A percentile compares a stretch with the other conserved stretches of the same genome.
Evolutionary conservation across 257 asterid genomes (phyloP).

Genomic region (Dorcoceras hygrometricum): DNA sequence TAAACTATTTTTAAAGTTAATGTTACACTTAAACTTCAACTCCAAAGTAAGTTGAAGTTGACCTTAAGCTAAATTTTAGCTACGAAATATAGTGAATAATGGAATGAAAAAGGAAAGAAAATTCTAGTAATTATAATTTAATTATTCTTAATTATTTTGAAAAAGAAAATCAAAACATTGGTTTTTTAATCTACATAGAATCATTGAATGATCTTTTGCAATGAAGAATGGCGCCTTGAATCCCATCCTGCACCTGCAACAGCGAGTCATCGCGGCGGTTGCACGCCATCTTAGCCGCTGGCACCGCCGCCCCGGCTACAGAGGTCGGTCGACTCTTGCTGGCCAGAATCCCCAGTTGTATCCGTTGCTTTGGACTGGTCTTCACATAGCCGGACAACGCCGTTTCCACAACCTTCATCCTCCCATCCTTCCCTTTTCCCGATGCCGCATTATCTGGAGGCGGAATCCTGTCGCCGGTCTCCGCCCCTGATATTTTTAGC

Average conservation of each 20-base stretch:
- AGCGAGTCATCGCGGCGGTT: slow-evolving; percentile 77
- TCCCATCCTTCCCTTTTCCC: slow-evolving; percentile 30
- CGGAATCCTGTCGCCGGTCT: too few relatives aligned
- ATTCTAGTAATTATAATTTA: too few relatives aligned
- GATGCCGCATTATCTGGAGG: slow-evolving; percentile 19
- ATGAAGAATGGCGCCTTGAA: slow-evolving; percentile 82
- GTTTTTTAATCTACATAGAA: slow-evolving; percentile 44
- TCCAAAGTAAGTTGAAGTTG: too few relatives aligned
- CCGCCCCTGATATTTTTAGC: too few relatives aligned
- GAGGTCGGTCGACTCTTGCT: slow-evolving; percentile 82
- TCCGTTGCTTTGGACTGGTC: slow-evolving; percentile 47
- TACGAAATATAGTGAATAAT: too few relatives aligned
- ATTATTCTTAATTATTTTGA: too few relatives aligned
- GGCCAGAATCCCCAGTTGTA: slow-evolving; percentile 60
- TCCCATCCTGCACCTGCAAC: slow-evolving; percentile 78
- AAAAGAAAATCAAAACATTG: not conserved
- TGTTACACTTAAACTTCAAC: too few relatives aligned
- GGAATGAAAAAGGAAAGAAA: too few relatives aligned
- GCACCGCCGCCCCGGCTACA: slow-evolving; percentile 33
- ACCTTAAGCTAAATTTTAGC: too few relatives aligned
- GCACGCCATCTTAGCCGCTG: slow-evolving; percentile 25
- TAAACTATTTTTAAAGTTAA: too few relatives aligned
- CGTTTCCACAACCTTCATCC: not conserved
- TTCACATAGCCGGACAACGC: slow-evolving; percentile 27
- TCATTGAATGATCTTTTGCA: slow-evolving; percentile 86